Percentiles rank a stretch among this genome's conserved stretches.
These are phyloP conservation scores for Fusarium avenaceum DNA, from an alignment of 2,329 filamentous ascomycete genomes.

Conservation along the genomic window DNA sequence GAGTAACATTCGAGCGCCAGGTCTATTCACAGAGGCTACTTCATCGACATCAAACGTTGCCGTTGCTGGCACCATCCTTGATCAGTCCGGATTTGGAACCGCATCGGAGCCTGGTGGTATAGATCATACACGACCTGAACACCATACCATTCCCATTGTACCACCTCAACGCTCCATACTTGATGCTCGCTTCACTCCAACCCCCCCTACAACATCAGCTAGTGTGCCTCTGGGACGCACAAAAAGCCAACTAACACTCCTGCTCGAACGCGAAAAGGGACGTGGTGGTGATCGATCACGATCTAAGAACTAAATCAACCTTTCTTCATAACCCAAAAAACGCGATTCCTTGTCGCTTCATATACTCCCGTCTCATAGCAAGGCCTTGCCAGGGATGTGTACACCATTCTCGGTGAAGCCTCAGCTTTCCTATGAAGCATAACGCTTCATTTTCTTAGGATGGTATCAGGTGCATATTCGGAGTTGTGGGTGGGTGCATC, in stretches of 20 bases:
- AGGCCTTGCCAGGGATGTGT: slow-evolving; percentile 12
- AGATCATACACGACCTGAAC: slow-evolving; percentile 35
- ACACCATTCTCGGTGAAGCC: slow-evolving; percentile 9
- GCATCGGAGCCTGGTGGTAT: slow-evolving; percentile 49
- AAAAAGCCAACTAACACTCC: slow-evolving; percentile 71
- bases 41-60: slow-evolving; percentile 59
- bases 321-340: slow-evolving; percentile 22
- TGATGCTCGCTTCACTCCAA: slow-evolving; percentile 62
- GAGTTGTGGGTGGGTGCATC: slow-evolving; percentile 28
- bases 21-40: slow-evolving; percentile 54
- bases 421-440: slow-evolving; percentile 7
- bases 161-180: slow-evolving; percentile 48
- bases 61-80: slow-evolving; percentile 61
- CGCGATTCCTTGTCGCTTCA: slow-evolving; percentile 9
- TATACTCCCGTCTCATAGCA: slow-evolving; percentile 14
- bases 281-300: slow-evolving; percentile 50
- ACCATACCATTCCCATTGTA: slow-evolving; percentile 46
- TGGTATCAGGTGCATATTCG: slow-evolving; percentile 8
- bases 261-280: slow-evolving; percentile 67
- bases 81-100: slow-evolving; percentile 53
- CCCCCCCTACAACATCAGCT: slow-evolving; percentile 61
- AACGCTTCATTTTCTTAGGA: slow-evolving; percentile 6
- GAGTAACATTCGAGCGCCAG: slow-evolving; percentile 39
- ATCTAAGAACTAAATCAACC: slow-evolving; percentile 45
- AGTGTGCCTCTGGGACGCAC: slow-evolving; percentile 67